Evolutionary conservation across 1,284 basidiomycete species (phyloP), one percentile per base, ranked within the genome.

Genomic region (Vanrija pseudolonga): DNA sequence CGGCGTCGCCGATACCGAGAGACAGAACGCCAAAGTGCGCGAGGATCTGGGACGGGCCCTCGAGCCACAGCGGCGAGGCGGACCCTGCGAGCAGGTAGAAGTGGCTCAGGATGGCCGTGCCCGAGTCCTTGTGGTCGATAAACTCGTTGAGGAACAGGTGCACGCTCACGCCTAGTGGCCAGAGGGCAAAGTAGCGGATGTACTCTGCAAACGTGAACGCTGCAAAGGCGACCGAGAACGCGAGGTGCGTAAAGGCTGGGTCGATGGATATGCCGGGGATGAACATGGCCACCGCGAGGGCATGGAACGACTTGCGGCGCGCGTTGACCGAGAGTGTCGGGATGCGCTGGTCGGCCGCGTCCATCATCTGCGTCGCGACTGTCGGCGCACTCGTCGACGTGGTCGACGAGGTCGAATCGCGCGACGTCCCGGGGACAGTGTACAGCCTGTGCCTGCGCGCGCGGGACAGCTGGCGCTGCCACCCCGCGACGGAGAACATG

Each of bases 81-180:
- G 94, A 98, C 0, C 96, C 96, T 0, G 91, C 92, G 51, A 99
- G 78, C 45, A 99, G 79, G 78, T 98, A 99, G 69, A 98, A 98
- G 76, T 98, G 96, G 68, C 90, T 93, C 59, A 99, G 76, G 65
- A 98, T 96, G 12, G 94, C 96, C 9, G 95, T 96, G 6, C 96
- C 96, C 45, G 86, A 84, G 74, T 99, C 96, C 78, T 94, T 93
- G 65, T 88, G 76, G 81, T 99, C 96, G 69, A 98, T 80, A 69
- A 99, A 99, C 75, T 98, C 95, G 78, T 88, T 89, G 82, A 98
- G 86, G 77, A 99, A 99, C 57, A 98, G 79, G 77, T 99, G 96
- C 23, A 99, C 84, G 12, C 85, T 82, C 5, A 90, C 95, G 8
- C 94, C 93, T 65, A 98, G 89, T 3, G 96, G 96, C 77, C 95